Percentiles rank a stretch among this genome's conserved stretches.
Conservation (phyloP, 2,329 filamentous ascomycete genomes). For the Penicillium sp. region DNA sequence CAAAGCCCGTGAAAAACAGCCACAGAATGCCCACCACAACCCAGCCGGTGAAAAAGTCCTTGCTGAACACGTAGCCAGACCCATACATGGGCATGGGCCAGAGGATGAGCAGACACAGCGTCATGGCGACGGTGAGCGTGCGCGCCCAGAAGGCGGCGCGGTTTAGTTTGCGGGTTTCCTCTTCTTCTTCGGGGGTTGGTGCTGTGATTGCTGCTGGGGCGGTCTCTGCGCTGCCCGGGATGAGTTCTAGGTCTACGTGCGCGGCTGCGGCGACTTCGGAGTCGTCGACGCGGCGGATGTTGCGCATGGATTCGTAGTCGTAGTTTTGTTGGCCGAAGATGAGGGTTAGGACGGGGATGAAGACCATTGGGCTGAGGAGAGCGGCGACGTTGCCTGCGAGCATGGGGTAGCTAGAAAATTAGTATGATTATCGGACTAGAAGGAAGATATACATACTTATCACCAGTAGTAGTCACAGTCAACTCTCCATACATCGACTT, state of each 20-base stretch:
- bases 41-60: slow-evolving; percentile 80
- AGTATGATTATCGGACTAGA: not conserved
- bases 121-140: slow-evolving; percentile 59
- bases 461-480: slow-evolving; percentile 69
- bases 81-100: slow-evolving; percentile 96
- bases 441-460: slow-evolving; percentile 50
- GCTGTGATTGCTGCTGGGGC: slow-evolving; percentile 30
- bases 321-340: slow-evolving; percentile 70
- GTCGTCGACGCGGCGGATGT: slow-evolving; percentile 75
- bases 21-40: slow-evolving; percentile 72
- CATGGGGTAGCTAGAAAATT: slow-evolving; percentile 62
- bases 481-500: slow-evolving; percentile 66
- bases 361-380: slow-evolving; percentile 69
- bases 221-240: slow-evolving; percentile 48
- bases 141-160: slow-evolving; percentile 54
- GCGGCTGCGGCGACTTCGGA: slow-evolving; percentile 63
- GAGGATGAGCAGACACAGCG: slow-evolving; percentile 68
- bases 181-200: slow-evolving; percentile 13
- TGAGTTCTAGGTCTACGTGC: slow-evolving; percentile 62
- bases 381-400: slow-evolving; percentile 81
- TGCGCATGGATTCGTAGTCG: slow-evolving; percentile 79
- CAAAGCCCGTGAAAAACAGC: slow-evolving; percentile 69
- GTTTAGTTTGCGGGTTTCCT: slow-evolving; percentile 46
- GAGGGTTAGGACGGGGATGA: slow-evolving; percentile 72
- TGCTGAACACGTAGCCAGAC: slow-evolving; percentile 72